phyloP scores from a whole-genome alignment of 2,329 filamentous ascomycete genomes.

The Ophiosphaerella korrae region DNA sequence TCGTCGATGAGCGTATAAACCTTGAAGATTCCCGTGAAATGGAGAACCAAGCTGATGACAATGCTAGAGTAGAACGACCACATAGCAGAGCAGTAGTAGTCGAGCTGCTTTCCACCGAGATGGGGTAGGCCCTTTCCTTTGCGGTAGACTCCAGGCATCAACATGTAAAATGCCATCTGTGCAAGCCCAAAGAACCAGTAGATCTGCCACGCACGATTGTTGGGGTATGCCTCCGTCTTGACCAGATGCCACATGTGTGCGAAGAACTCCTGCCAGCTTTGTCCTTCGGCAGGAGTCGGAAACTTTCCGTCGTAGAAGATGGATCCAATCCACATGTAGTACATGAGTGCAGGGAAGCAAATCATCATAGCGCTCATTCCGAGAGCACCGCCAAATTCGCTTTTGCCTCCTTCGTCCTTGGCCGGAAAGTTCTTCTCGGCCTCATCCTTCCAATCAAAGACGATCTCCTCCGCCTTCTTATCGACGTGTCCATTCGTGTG shows the following conservation, averaged over 20 bases:
- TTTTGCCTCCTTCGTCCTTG: slow-evolving; percentile 56
- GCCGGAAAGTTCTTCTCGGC: slow-evolving; percentile 43
- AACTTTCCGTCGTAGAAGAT: slow-evolving; percentile 88
- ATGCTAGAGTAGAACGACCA: slow-evolving; percentile 88
- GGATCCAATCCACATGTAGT: slow-evolving; percentile 98
- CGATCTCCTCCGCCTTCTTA: slow-evolving; percentile 19
- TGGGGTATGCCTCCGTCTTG: slow-evolving; percentile 85
- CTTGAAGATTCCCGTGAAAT: slow-evolving; percentile 83
- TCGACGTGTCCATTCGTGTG: slow-evolving; percentile 43
- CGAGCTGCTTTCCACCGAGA: slow-evolving; percentile 80
- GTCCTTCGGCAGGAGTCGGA: slow-evolving; percentile 67
- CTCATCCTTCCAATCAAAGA: slow-evolving; percentile 29
- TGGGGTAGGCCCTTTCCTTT: slow-evolving; percentile 88
- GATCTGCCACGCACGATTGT: slow-evolving; percentile 81
- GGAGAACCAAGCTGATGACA: slow-evolving; percentile 69
- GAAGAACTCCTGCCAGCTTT: slow-evolving; percentile 74
- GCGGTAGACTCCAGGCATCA: slow-evolving; percentile 83
- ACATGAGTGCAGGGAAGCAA: slow-evolving; percentile 93
- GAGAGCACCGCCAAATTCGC: slow-evolving; percentile 86
- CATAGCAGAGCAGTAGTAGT: slow-evolving; percentile 93
- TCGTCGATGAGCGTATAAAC: slow-evolving; percentile 93
- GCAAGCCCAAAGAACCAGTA: slow-evolving; percentile 95
- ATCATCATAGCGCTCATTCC: slow-evolving; percentile 87
- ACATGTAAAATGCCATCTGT: slow-evolving; percentile 80
- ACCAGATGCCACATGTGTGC: slow-evolving; percentile 72